Base-by-base conservation (phyloP, 495 filamentous ascomycete genomes). In the Lophium mytilinum region DNA sequence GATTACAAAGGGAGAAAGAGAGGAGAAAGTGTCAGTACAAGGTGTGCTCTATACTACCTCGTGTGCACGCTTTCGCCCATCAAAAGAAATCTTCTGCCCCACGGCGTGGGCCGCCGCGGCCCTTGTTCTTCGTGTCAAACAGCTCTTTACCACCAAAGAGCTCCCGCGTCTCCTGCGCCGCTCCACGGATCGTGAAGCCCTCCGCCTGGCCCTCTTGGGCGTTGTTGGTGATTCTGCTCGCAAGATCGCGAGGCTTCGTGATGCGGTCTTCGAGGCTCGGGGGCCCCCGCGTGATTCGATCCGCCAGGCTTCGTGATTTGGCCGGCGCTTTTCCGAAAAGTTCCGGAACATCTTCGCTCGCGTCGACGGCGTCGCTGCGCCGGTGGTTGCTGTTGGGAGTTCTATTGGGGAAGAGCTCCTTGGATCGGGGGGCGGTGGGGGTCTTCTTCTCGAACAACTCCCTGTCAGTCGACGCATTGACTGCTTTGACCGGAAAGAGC, bases 381-480 rank as follows among this genome's bases (percentile, higher is more conserved):
- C 84, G 83, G 61, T 87, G 84, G 57, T 81, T 80, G 56, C 75
- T 80, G 24, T 62, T 56, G 18, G 59, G 66, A 8, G 74, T 70
- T 57, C 80, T 83, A 51, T 74, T 74, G 0, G 87, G 85, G 68
- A 92, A 87, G 5, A 90, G 78, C 57, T 92, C 87, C 50, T 83
- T 86, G 4, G 57, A 35, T 37, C 41, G 37, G 7, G 50, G 58
- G 6, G 51, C 34, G 14, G 64, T 45, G 7, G 57, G 60, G 3
- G 46, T 14, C 51, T 57, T 65, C 3, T 63, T 55, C 37, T 75
- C 69, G 62, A 80, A 76, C 6, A 81, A 73, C 56, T 81, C 78
- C 52, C 69, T 74, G 46, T 69, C 69, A 51, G 69, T 60, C 30
- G 45, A 9, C 2, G 17, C 24, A 14, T 4, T 21, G 37, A 14